Percentiles rank a stretch among this genome's conserved stretches.
phyloP scores from a whole-genome alignment of 495 filamentous ascomycete genomes.

The Penicillium simplicissimum region DNA sequence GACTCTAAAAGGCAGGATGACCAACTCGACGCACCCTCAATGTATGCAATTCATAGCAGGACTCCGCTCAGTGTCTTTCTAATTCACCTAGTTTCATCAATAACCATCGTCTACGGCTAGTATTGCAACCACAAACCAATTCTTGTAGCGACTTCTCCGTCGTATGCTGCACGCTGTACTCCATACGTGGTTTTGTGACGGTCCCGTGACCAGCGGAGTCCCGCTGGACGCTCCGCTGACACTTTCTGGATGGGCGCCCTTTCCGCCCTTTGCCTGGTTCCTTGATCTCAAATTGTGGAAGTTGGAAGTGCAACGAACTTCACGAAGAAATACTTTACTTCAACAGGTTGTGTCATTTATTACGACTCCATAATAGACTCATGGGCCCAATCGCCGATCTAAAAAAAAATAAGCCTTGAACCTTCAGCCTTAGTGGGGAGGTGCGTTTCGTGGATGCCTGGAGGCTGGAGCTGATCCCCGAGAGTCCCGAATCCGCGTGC shows the following conservation, averaged over 20 bases:
- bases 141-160: background rate
- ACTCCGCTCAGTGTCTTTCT: background rate
- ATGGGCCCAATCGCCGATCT: slow-evolving; percentile 6
- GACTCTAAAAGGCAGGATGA: background rate
- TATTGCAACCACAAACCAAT: background rate
- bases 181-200: background rate
- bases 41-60: background rate
- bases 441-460: slow-evolving; percentile 14
- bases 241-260: slow-evolving; percentile 14
- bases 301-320: background rate
- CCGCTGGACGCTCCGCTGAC: slow-evolving; percentile 40
- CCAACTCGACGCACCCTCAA: no score
- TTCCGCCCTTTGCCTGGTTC: background rate
- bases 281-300: background rate
- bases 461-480: slow-evolving; percentile 10
- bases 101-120: background rate
- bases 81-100: background rate
- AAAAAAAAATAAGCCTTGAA: slow-evolving; percentile 16
- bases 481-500: background rate
- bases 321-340: background rate
- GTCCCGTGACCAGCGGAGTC: slow-evolving; percentile 34
- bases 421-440: slow-evolving; percentile 8
- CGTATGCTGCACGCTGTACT: background rate
- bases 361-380: background rate
- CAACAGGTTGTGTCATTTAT: background rate